A percentile compares a stretch with the other conserved stretches of the same genome.
These are phyloP conservation scores for Styphnolobium japonicum DNA, from an alignment of 306 rosid genomes.

Conservation along the genomic window DNA sequence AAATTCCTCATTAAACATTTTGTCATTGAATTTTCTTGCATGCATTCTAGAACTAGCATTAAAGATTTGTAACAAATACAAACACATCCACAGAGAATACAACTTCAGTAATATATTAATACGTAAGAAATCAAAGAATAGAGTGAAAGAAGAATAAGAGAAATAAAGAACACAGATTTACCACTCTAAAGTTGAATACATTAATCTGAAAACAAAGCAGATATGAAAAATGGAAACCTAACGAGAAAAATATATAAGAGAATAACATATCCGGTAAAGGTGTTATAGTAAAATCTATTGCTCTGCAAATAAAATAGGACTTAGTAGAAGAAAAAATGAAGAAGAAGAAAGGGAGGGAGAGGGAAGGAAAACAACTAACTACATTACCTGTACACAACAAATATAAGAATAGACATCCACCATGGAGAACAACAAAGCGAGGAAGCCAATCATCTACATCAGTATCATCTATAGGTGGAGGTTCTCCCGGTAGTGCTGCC, in stretches of 20 bases:
- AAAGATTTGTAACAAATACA: not conserved
- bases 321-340: not conserved
- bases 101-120: not conserved
- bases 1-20: not conserved
- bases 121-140: not conserved
- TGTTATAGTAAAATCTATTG: not conserved
- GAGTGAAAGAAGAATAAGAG: not conserved
- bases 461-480: constrained; percentile 73
- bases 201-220: not conserved
- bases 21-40: not conserved
- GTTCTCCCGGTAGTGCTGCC: constrained; percentile 82
- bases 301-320: not conserved
- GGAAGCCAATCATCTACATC: constrained; percentile 92
- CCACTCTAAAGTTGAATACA: not conserved
- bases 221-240: not conserved
- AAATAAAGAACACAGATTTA: not conserved
- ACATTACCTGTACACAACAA: constrained; percentile 65
- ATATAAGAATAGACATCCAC: constrained; percentile 69
- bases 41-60: not conserved
- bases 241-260: too few relatives aligned
- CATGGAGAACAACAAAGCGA: constrained; percentile 83
- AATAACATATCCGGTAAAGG: not conserved
- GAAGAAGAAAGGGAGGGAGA: not conserved
- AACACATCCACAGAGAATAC: not conserved
- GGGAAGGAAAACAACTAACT: constrained; percentile 8